Evolutionary conservation across 768 basidiomycete genomes (phyloP), one percentile per base, ranked within the genome.

Genomic region (Macrolepiota dolichaula): DNA sequence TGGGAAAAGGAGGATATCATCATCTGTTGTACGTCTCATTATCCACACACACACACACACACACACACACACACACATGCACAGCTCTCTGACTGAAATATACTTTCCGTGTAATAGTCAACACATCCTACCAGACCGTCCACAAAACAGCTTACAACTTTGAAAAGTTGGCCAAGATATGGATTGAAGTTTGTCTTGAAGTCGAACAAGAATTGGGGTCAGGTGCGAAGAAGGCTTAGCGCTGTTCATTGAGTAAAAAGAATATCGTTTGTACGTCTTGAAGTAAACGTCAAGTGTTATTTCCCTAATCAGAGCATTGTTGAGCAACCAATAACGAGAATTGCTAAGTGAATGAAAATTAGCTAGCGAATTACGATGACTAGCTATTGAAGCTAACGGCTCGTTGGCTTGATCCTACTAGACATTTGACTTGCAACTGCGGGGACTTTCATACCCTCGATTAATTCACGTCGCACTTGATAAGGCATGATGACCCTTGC

Each of bases 1-100:
- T 92, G 88, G 89, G 75, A 81, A 38, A 69, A 82, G 52, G 85
- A 81, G 0, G 92, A 94, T 70, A 73, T 89, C 9, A 77, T 94
- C 55, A 73, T 92, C 49, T 76, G 72, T 12, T 83, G 88, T 90
- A 68, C 47, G 82, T 76, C 5, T 59, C 17, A 24, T 4, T 13
- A 6, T 59, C 22, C n/a, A n/a, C n/a, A n/a, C n/a, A n/a, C n/a
- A n/a, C n/a, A n/a, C n/a, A n/a, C n/a, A n/a, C n/a, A n/a, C n/a
- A n/a, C n/a, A n/a, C n/a, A n/a, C n/a, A n/a, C n/a, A n/a, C n/a
- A n/a, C n/a, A n/a, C n/a, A n/a, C n/a, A n/a, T n/a, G n/a, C n/a
- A n/a, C n/a, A n/a, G n/a, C n/a, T n/a, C n/a, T n/a, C n/a, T n/a
- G n/a, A n/a, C n/a, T n/a, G n/a, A n/a, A n/a, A n/a, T n/a, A n/a